Evolutionary conservation across 257 asterid genomes (phyloP), one percentile per base, ranked within the genome.

Genomic region (Dorcoceras hygrometricum): DNA sequence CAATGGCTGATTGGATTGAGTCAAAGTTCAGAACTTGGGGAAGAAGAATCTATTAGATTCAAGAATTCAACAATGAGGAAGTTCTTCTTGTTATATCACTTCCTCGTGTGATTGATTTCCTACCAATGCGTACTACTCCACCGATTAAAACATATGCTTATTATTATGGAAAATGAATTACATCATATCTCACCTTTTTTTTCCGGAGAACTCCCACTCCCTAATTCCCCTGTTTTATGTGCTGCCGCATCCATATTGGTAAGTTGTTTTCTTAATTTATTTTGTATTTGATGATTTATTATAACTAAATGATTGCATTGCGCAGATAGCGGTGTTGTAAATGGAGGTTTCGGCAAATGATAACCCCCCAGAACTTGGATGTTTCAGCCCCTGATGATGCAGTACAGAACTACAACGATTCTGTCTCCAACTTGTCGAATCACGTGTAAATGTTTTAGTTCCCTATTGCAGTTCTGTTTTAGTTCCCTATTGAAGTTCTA

Each of bases 321-420:
- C 32, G 66, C 26, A 62, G 56, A 48, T 20, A 62, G n/a, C 23
- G 32, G 32, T 62, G 54, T 36, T 59, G 23, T 29, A 20, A 27
- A 80, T 77, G 84, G 87, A 75, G 79, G 48, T 80, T 14, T 11
- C 71, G 9, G 69, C 70, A 31, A 70, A 34, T 65, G 83, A 78
- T 62, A 68, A 65, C 57, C 69, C 69, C 73, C 63, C 80, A 81
- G 70, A 76, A 69, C 57, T 61, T 83, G 12, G 31, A 77, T 25
- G 72, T 50, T 65, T 55, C 77, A 3, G 71, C 69, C 6, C 71
- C 73, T 18, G 73, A 50, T 61, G 71, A n/a, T 1, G 75, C 61
- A 48, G 82, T 74, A 73, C 85, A 68, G 75, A 77, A 78, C 77
- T 84, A 66, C 59, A 83, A 69, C 0, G 58, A n/a, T 75, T 74